Evolutionary conservation across 2,329 filamentous ascomycete genomes (phyloP), one percentile per base, ranked within the genome.

Genomic region (Colletotrichum abscissum): DNA sequence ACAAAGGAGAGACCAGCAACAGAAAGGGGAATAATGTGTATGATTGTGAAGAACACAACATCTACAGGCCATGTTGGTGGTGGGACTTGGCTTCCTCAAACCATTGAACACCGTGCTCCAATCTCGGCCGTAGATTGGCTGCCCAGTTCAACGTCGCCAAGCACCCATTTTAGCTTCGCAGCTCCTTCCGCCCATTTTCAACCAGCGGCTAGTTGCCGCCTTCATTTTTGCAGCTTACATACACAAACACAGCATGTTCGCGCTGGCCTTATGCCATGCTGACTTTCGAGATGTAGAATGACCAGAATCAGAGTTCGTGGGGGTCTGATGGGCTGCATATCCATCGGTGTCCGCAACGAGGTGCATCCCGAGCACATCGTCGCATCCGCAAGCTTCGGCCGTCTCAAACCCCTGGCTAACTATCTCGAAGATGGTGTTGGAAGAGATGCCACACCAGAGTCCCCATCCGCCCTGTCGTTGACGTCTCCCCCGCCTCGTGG

Each of bases 101-200:
- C 58, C 58, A 38, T 60, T 60, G 35, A 42, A 49, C 57, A 68
- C 62, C 69, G 64, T 72, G 69, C 69, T 68, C 52, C 49, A 68
- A 72, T 63, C 22, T 28, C 26, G 42, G 57, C 63, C 5, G 14
- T 46, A 35, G 35, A 72, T 72, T 72, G 69, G 69, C 38, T 68
- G 42, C 19, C 42, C 22, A 33, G 2, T 30, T 38, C 35, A 56
- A 62, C 56, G 56, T 62, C 63, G 63, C 69, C 63, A 67, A 67
- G 68, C 19, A 62, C 24, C 26, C 16, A 22, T 19, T 22, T 24
- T 26, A 67, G 54, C 59, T 35, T 42, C 33, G 30, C 63, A 59
- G 14, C 46, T 19, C 46, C 30, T 30, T 56, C n/a, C 12, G 14
- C 35, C 28, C 38, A 35, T 22, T 5, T 63, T 11, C 26, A 24